Percentiles rank a stretch among this genome's conserved stretches.
Conservation (phyloP, 2,329 filamentous ascomycete genomes). For the Stemphylium vesicarium region DNA sequence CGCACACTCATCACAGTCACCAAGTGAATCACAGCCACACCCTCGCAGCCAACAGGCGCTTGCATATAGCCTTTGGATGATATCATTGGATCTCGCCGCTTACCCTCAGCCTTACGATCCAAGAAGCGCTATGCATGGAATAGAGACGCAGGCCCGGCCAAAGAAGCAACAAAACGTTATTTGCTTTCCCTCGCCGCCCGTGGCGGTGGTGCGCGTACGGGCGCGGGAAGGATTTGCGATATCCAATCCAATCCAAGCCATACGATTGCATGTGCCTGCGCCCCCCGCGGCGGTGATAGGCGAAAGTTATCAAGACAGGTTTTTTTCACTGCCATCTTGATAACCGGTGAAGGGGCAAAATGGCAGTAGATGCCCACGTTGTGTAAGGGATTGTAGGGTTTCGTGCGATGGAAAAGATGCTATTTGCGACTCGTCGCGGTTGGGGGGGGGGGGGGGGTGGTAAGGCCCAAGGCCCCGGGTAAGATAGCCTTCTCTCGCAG, state of each 20-base stretch:
- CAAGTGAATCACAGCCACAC: constrained; percentile 6
- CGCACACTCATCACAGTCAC: constrained; percentile 15
- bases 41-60: constrained; percentile 17
- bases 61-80: constrained; percentile 6
- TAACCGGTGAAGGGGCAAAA: too few relatives aligned
- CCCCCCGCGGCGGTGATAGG: too few relatives aligned
- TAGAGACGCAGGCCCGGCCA: constrained; percentile 5
- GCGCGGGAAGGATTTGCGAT: constrained; percentile 10
- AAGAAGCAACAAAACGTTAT: constrained; percentile 4
- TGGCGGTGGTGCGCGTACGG: constrained; percentile 2
- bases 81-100: constrained; percentile 12
- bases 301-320: too few relatives aligned
- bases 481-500: too few relatives aligned
- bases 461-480: neutral
- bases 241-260: constrained; percentile 10
- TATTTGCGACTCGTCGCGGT: constrained; percentile 2
- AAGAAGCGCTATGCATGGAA: constrained; percentile 15
- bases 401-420: neutral
- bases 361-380: neutral
- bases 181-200: constrained; percentile 7
- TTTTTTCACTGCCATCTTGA: too few relatives aligned
- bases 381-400: neutral
- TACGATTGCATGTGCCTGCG: neutral
- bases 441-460: neutral
- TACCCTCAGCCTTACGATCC: constrained; percentile 17